Conservation (phyloP, 441 rosid genomes). For the Kokia cookei region DNA sequence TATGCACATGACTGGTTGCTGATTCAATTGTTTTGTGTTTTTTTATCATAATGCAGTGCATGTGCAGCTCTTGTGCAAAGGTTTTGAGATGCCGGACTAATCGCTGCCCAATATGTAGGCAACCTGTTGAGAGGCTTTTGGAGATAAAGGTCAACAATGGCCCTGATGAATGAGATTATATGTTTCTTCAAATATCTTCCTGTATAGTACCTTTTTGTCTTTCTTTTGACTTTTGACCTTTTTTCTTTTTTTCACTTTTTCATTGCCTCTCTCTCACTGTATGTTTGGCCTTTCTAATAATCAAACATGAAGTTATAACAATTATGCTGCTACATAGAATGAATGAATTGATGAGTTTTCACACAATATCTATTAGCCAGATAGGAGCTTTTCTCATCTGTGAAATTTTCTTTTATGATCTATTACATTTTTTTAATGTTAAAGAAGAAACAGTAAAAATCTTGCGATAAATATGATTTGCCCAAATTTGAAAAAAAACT, state of each 20-base stretch:
- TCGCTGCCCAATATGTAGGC: conserved; percentile 90
- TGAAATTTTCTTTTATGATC: not conserved
- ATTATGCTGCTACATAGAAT: too few relatives aligned
- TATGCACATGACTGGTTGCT: not conserved
- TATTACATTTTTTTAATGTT: not conserved
- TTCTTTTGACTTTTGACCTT: not conserved
- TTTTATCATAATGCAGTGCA: conserved; percentile 50
- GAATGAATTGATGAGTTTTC: not conserved
- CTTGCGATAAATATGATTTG: not conserved
- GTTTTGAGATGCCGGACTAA: conserved; percentile 77
- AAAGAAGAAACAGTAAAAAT: not conserved
- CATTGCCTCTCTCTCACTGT: not conserved
- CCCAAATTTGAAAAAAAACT: not conserved
- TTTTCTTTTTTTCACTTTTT: too few relatives aligned
- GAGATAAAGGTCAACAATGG: conserved; percentile 72
- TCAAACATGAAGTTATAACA: not conserved
- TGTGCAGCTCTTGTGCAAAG: conserved; percentile 94
- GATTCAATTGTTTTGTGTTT: not conserved
- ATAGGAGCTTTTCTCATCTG: too few relatives aligned
- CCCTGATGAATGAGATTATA: conserved; percentile 32
- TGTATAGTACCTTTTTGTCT: conserved; percentile 17
- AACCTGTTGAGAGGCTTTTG: conserved; percentile 86
- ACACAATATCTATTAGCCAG: too few relatives aligned
- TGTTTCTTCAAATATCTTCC: not conserved
- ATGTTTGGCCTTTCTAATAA: not conserved